These are phyloP conservation scores for Boletus sp. DNA, from an alignment of 768 basidiomycete species.

Conservation along the genomic window DNA sequence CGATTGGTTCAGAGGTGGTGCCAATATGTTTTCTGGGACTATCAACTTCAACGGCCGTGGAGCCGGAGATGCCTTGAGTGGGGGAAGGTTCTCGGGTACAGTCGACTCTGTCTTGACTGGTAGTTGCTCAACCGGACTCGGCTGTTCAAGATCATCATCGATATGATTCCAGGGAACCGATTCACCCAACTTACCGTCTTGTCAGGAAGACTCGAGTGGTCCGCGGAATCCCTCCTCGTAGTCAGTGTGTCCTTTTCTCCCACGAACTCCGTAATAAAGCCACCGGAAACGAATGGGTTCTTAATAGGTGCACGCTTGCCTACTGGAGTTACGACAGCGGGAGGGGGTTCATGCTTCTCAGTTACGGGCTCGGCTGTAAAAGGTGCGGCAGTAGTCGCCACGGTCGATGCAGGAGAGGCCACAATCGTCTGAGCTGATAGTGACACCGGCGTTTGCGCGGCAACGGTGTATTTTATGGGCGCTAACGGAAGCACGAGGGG, in stretches of 20 bases:
- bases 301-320: slow-evolving; percentile 23
- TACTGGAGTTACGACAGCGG: not conserved
- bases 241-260: slow-evolving; percentile 25
- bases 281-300: slow-evolving; percentile 53
- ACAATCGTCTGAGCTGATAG: slow-evolving; percentile 15
- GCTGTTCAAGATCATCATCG: slow-evolving; percentile 11
- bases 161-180: not conserved
- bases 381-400: slow-evolving; percentile 8
- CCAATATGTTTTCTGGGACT: slow-evolving; percentile 12
- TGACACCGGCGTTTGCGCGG: slow-evolving; percentile 15
- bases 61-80: slow-evolving; percentile 11
- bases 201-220: slow-evolving; percentile 14
- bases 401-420: slow-evolving; percentile 19
- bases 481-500: slow-evolving; percentile 25
- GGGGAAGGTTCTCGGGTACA: slow-evolving; percentile 10
- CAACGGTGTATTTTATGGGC: slow-evolving; percentile 4
- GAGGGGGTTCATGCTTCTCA: slow-evolving; percentile 12
- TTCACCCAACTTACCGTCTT: slow-evolving; percentile 12
- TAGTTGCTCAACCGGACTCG: slow-evolving; percentile 11
- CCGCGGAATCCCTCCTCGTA: slow-evolving; percentile 21
- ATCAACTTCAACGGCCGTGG: slow-evolving; percentile 8
- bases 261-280: slow-evolving; percentile 47
- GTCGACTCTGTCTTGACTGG: slow-evolving; percentile 23
- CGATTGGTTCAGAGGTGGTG: slow-evolving; percentile 5
- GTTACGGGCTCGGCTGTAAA: slow-evolving; percentile 2